Percentiles rank a stretch among this genome's conserved stretches.
These are phyloP conservation scores for Tetrahymena borealis DNA, from an alignment of 73 alveolate species.

Conservation along the genomic window DNA sequence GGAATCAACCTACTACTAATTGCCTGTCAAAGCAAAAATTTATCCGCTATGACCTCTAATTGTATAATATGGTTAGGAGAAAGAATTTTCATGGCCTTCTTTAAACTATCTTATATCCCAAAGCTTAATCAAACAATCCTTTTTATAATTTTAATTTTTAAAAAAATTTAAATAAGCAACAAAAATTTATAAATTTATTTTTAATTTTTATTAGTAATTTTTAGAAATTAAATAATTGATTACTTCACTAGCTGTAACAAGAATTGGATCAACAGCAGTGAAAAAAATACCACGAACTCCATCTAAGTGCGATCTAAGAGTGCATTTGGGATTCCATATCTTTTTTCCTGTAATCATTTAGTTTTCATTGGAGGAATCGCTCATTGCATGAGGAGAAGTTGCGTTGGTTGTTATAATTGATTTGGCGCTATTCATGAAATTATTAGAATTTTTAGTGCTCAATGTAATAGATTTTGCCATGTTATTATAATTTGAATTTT, in stretches of 20 bases:
- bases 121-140: conserved; percentile 54
- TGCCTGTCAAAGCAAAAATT: conserved; percentile 45
- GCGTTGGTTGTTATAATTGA: background rate
- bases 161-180: no score
- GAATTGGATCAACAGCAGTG: conserved; percentile 7
- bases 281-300: conserved; percentile 44
- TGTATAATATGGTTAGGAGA: conserved; percentile 40
- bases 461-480: background rate
- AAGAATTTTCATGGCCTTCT: conserved; percentile 21
- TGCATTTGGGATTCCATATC: background rate
- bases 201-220: no score
- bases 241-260: conserved; percentile 52
- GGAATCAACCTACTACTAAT: conserved; percentile 40
- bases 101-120: conserved; percentile 48
- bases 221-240: no score
- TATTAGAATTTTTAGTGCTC: background rate
- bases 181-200: no score
- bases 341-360: background rate
- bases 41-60: conserved; percentile 12
- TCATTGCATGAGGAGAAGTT: background rate
- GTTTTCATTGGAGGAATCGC: background rate
- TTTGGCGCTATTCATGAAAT: background rate
- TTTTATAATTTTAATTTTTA: no score
- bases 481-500: background rate
- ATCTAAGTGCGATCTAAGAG: conserved; percentile 46